Percentiles rank a stretch among this genome's conserved stretches.
Evolutionary conservation across 352 stramenopile species (phyloP).

Genomic region (Globisporangium nodosum): DNA sequence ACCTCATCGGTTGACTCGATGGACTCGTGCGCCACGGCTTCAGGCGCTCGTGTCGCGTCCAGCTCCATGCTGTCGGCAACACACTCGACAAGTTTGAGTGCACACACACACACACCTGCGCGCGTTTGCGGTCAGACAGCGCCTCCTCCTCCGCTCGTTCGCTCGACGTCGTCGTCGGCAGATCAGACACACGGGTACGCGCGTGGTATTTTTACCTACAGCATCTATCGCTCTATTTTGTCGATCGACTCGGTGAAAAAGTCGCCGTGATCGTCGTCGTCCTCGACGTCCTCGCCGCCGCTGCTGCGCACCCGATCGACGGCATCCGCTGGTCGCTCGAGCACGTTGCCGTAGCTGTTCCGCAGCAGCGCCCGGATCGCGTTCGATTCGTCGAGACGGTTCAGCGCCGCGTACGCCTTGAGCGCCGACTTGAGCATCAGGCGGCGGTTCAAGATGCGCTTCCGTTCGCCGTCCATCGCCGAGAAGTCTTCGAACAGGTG

Average conservation of each 20-base stretch:
- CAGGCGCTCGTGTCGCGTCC: not conserved
- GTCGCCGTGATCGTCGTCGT: slow-evolving; percentile 16
- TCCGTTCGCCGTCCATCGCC: slow-evolving; percentile 49
- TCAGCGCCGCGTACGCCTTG: slow-evolving; percentile 43
- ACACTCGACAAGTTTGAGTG: not conserved
- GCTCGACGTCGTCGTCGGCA: too few species aligned
- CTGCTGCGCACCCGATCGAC: not conserved
- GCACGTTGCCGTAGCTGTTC: slow-evolving; percentile 24
- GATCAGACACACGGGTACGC: not conserved
- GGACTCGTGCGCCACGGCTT: not conserved
- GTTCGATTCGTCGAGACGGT: slow-evolving; percentile 55
- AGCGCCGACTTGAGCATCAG: slow-evolving; percentile 61
- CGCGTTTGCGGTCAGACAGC: too few species aligned
- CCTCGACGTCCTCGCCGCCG: slow-evolving; percentile 15
- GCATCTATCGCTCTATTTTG: slow-evolving; percentile 5
- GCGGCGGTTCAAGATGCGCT: slow-evolving; percentile 41
- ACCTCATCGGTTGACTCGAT: slow-evolving; percentile 14
- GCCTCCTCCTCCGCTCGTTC: not conserved
- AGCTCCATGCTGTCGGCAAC: too few species aligned
- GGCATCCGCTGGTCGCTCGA: slow-evolving; percentile 5
- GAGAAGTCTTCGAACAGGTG: slow-evolving; percentile 77
- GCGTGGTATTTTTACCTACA: slow-evolving; percentile 1
- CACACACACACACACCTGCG: too few species aligned
- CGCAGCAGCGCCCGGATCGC: slow-evolving; percentile 46
- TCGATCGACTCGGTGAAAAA: slow-evolving; percentile 19